Evolutionary conservation across 192 early-diverging fungal genomes (phyloP), one percentile per base, ranked within the genome.

Genomic region (Coemansia sp.): DNA sequence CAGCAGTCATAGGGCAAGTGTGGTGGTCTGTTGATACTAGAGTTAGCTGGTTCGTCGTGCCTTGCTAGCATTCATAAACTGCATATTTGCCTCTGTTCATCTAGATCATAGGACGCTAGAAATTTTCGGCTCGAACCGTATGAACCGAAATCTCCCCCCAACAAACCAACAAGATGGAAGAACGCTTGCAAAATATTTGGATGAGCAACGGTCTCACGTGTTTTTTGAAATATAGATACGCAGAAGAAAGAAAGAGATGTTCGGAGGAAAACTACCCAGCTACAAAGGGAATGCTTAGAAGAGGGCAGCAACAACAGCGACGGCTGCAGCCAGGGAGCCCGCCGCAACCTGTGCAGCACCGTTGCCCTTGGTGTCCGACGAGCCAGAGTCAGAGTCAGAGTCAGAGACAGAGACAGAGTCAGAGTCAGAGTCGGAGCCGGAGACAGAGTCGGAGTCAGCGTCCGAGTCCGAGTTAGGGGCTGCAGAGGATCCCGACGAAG

Each of bases 281-380:
- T 31, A 61, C 42, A n/a, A 61, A 39, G 5, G 11, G 56, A 24
- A 43, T 16, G 31, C 26, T 76, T 79, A 79, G 67, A 73, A 79
- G 43, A 79, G 40, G 16, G 76, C 76, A 42, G 71, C 76, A 40
- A 66, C 68, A 23, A 60, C 76, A 20, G 59, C 76, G 43, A 65
- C 64, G 36, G 63, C 76, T 23, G 67, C 73, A 23, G 59, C 73
- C 13, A 65, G 23, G n/a, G 74, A 70, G 67, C 67, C 73, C 18
- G 56, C 55, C 24, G 61, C 64, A 56, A 55, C 66, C 58, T 68
- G 36, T 48, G 45, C 65, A 35, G 70, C 76, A 37, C 70, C 70
- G 76, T 65, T 72, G 42, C 24, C 33, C 39, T 58, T 14, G 18
- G 46, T 31, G 20, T 31, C 24, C 21, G 53, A 57, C 26, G 24